Percentiles rank a stretch among this genome's conserved stretches.
These are phyloP conservation scores for Xylariomycetidae sp. DNA, from an alignment of 2,329 filamentous ascomycete genomes.

Conservation along the genomic window DNA sequence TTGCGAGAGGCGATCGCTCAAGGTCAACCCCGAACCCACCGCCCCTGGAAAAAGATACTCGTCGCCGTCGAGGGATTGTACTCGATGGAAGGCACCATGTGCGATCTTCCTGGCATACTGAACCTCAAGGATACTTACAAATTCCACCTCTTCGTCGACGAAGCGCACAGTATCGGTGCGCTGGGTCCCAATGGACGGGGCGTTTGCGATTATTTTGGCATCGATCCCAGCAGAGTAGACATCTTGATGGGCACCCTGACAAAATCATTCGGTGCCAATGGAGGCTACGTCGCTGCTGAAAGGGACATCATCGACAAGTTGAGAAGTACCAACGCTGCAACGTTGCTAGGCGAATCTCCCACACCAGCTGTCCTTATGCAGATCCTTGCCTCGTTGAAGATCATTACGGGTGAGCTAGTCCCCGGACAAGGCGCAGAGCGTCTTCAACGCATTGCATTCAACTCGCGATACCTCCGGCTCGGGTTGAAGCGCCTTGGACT, in stretches of 20 bases:
- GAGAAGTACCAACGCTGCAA: conserved; percentile 77
- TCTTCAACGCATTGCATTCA: conserved; percentile 93
- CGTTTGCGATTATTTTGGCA: conserved; percentile 95
- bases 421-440: conserved; percentile 95
- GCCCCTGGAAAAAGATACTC: conserved; percentile 98
- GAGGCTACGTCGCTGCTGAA: conserved; percentile 88
- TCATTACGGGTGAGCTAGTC: conserved; percentile 82
- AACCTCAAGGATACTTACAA: conserved; percentile 93
- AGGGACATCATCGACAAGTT: conserved; percentile 92
- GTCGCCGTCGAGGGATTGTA: conserved; percentile 96
- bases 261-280: conserved; percentile 97
- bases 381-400: conserved; percentile 78
- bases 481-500: conserved; percentile 94
- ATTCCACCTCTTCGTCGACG: conserved; percentile 92
- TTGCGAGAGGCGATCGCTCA: conserved; percentile 92
- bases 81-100: conserved; percentile 99
- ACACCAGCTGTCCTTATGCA: conserved; percentile 85
- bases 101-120: conserved; percentile 87
- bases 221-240: conserved; percentile 83
- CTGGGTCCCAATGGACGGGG: conserved; percentile 83
- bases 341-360: conserved; percentile 81
- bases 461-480: conserved; percentile 95
- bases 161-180: conserved; percentile 93
- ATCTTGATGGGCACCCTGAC: conserved; percentile 98
- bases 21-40: conserved; percentile 95